Percentiles rank a stretch among this genome's conserved stretches.
phyloP scores from a whole-genome alignment of 148 eudicot species.

The Chenopodium formosanum region DNA sequence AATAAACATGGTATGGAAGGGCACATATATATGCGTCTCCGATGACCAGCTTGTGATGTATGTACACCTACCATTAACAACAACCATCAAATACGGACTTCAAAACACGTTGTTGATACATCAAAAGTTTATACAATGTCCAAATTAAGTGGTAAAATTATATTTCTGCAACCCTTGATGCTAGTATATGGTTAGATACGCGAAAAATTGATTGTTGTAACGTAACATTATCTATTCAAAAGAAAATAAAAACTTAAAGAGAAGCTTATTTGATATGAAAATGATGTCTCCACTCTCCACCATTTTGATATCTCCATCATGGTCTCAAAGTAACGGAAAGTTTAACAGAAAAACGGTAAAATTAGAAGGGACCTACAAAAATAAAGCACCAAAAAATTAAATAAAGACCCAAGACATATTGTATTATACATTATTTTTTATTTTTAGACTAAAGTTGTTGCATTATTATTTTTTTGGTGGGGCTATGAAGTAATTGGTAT shows the following conservation, averaged over 20 bases:
- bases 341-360: slow-evolving; percentile 25
- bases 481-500: slow-evolving; percentile 21
- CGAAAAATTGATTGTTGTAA: slow-evolving; percentile 17
- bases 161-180: background rate
- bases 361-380: slow-evolving; percentile 2
- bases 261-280: background rate
- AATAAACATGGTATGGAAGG: too few species aligned
- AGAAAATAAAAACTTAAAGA: background rate
- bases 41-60: too few species aligned
- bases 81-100: too few species aligned
- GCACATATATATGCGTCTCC: too few species aligned
- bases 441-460: slow-evolving; percentile 10
- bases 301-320: slow-evolving; percentile 11
- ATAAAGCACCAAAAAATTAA: background rate
- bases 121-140: background rate
- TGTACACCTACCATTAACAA: too few species aligned
- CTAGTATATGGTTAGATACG: background rate
- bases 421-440: background rate
- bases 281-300: slow-evolving; percentile 16
- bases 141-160: too few species aligned
- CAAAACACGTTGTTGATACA: background rate
- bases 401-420: slow-evolving; percentile 11
- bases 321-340: slow-evolving; percentile 20
- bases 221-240: background rate
- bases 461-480: slow-evolving; percentile 25